These are phyloP conservation scores for Chrysoporthe cubensis DNA, from an alignment of 2,329 filamentous ascomycete genomes.

Conservation along the genomic window DNA sequence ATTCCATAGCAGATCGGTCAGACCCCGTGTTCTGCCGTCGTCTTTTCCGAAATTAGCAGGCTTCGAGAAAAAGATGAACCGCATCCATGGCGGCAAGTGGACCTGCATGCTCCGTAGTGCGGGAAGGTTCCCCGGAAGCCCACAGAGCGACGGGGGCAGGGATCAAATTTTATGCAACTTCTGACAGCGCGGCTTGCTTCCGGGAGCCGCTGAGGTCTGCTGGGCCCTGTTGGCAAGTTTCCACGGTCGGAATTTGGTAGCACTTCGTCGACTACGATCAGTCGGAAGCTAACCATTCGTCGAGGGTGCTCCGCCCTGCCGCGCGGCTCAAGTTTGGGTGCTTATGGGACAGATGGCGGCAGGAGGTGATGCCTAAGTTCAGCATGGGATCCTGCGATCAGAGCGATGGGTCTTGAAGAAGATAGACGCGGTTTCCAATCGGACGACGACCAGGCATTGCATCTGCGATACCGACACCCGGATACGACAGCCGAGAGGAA, in stretches of 20 bases:
- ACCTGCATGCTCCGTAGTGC: slow-evolving; percentile 15
- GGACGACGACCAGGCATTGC: not conserved
- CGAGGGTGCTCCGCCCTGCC: not conserved
- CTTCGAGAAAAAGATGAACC: slow-evolving; percentile 29
- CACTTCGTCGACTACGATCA: slow-evolving; percentile 3
- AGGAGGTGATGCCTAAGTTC: not conserved
- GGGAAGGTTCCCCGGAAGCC: slow-evolving; percentile 25
- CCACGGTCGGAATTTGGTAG: not conserved
- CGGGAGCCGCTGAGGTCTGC: slow-evolving; percentile 13
- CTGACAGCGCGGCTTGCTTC: slow-evolving; percentile 26
- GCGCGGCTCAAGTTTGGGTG: slow-evolving; percentile 1
- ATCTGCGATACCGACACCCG: not conserved
- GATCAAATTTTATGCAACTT: slow-evolving; percentile 23
- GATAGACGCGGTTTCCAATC: slow-evolving; percentile 4
- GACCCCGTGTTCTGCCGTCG: not conserved
- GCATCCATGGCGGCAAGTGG: slow-evolving; percentile 24
- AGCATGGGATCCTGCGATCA: not conserved
- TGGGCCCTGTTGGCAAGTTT: not conserved
- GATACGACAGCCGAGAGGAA: not conserved
- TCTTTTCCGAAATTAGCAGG: slow-evolving; percentile 22
- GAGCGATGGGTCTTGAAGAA: not conserved
- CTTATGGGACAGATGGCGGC: not conserved
- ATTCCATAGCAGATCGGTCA: not conserved
- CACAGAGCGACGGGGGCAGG: slow-evolving; percentile 14
- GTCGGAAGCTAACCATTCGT: not conserved